These are phyloP conservation scores for Microascus cirrosus DNA, from an alignment of 2,329 filamentous ascomycete species.

Conservation along the genomic window DNA sequence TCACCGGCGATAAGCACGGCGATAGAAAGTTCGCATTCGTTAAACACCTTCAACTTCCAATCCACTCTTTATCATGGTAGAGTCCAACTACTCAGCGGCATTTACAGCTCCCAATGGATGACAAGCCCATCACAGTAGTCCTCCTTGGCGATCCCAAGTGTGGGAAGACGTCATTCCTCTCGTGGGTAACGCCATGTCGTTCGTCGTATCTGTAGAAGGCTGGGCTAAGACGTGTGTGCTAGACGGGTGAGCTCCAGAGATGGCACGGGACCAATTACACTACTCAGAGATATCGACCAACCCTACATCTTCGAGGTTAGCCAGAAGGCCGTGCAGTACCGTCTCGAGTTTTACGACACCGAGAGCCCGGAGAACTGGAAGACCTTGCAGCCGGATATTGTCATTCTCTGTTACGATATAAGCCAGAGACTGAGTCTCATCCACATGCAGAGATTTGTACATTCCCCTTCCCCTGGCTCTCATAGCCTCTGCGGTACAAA, in stretches of 20 bases:
- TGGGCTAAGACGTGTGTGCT: neutral
- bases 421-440: conserved; percentile 45
- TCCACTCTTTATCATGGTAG: neutral
- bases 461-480: conserved; percentile 12
- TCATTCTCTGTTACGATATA: conserved; percentile 52
- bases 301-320: conserved; percentile 48
- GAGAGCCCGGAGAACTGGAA: conserved; percentile 47
- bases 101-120: conserved; percentile 26
- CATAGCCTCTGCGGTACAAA: neutral
- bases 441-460: conserved; percentile 44
- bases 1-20: neutral
- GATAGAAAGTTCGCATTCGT: neutral
- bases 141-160: conserved; percentile 48
- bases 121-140: conserved; percentile 38
- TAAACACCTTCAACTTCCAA: neutral
- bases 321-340: conserved; percentile 24
- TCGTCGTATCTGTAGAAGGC: neutral
- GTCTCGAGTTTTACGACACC: conserved; percentile 50
- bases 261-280: conserved; percentile 27
- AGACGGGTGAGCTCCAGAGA: conserved; percentile 42
- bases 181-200: conserved; percentile 26
- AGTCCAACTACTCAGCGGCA: neutral
- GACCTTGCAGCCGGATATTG: conserved; percentile 43
- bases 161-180: conserved; percentile 51
- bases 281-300: conserved; percentile 47